Conservation (phyloP, 225 moss, liverwort and hornwort species). For the Pleurozium schreberi region DNA sequence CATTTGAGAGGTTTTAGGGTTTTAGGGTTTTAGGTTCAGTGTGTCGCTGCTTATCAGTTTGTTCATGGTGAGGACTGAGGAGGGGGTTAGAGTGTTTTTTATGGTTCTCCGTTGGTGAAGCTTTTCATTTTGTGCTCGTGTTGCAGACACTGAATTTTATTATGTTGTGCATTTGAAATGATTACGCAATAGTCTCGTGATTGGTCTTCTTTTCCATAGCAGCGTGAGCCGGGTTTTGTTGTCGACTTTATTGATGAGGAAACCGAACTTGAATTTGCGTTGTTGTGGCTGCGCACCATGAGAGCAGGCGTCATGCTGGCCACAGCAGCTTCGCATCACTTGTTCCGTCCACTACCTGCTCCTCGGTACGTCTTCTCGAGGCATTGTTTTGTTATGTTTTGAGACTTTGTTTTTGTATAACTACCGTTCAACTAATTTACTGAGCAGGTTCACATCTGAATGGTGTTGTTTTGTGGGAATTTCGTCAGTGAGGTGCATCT, state of each 20-base stretch:
- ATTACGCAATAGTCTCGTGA: background rate
- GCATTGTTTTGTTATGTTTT: background rate
- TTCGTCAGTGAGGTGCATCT: slow-evolving; percentile 70
- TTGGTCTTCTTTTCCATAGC: background rate
- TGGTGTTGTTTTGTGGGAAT: background rate
- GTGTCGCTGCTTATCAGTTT: background rate
- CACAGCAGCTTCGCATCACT: slow-evolving; percentile 27
- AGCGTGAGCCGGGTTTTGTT: background rate
- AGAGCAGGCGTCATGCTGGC: slow-evolving; percentile 23
- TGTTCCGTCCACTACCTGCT: slow-evolving; percentile 35
- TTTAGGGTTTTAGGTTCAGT: background rate
- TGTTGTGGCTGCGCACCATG: slow-evolving; percentile 1
- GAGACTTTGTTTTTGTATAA: background rate
- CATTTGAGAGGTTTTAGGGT: background rate
- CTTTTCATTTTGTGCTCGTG: background rate
- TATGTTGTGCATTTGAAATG: background rate
- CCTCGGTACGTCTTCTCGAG: slow-evolving; percentile 13
- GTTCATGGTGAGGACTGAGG: background rate
- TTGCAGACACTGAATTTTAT: background rate
- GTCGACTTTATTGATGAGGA: background rate
- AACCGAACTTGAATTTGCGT: background rate
- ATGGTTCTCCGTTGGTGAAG: background rate
- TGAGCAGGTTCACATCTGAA: background rate
- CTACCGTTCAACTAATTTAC: background rate
- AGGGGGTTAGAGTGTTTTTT: background rate